These are phyloP conservation scores for Thraustochytrium striatum DNA, from an alignment of 352 stramenopile species.

Conservation along the genomic window DNA sequence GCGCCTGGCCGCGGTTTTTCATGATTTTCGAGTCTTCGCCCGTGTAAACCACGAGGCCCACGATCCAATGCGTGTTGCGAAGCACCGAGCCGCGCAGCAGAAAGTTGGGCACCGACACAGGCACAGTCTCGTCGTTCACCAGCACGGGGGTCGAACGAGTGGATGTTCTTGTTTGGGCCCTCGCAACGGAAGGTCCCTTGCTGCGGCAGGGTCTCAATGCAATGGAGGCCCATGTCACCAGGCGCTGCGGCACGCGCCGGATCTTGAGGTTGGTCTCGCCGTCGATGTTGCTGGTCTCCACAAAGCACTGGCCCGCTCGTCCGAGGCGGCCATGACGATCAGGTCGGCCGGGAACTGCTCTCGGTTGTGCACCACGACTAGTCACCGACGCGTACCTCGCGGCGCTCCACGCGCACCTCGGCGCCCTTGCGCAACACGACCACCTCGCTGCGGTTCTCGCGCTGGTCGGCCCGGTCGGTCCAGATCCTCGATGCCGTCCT, in stretches of 20 bases:
- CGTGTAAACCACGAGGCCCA: slow-evolving; percentile 86
- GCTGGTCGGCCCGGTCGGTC: background rate
- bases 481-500: background rate
- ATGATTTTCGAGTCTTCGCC: slow-evolving; percentile 87
- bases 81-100: slow-evolving; percentile 83
- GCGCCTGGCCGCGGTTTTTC: slow-evolving; percentile 58
- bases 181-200: slow-evolving; percentile 52
- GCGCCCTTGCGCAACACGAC: background rate
- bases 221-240: slow-evolving; percentile 4
- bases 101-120: slow-evolving; percentile 69
- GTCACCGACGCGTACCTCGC: slow-evolving; percentile 71
- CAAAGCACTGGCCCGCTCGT: slow-evolving; percentile 60
- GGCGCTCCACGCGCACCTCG: background rate
- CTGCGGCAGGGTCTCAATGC: background rate
- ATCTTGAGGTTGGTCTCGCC: slow-evolving; percentile 86
- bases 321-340: slow-evolving; percentile 59
- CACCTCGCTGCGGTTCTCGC: background rate
- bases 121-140: slow-evolving; percentile 61
- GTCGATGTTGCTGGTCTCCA: slow-evolving; percentile 81
- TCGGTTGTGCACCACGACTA: slow-evolving; percentile 76
- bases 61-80: slow-evolving; percentile 84
- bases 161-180: slow-evolving; percentile 56
- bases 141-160: slow-evolving; percentile 2
- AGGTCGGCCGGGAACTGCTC: slow-evolving; percentile 83
- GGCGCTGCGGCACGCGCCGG: background rate